Base-by-base conservation (phyloP, 1,284 basidiomycete species). In the Ceratobasidium sp. region DNA sequence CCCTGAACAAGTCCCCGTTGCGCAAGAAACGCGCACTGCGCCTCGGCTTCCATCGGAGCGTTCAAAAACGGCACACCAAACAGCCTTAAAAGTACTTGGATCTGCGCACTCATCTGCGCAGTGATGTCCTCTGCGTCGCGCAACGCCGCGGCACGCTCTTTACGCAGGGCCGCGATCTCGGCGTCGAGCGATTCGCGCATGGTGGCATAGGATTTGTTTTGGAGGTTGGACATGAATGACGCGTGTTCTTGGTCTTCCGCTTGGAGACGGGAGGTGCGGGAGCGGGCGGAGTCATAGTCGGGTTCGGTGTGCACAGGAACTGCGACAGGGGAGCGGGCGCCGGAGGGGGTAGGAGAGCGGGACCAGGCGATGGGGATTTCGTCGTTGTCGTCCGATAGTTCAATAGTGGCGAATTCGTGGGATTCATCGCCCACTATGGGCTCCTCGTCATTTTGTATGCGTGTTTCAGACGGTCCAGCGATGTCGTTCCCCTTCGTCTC, bases 1-100 rank as follows among this genome's bases (percentile, higher is more conserved):
- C 98, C 98, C 78, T 99, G 96, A 44, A 98, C 97, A 30, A 99
- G 86, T 1, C 90, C 88, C 7, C 97, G 86, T 14, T 88, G 84
- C 3, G 95, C 91, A 11, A 99, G 90, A 77, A 95, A 91, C 2
- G 98, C 97, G 78, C 98, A 99, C 81, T 99, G 98, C 0, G 98
- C 98, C 82, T 99, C 98, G 47, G 98, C 98, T 85, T 99, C 98
- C 96, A 95, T 97, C 0, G 98, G 98, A 2, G 98, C 98, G 0
- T 96, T 98, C 77, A 99, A 94, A 81, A 98, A 99, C 1, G 98
- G 98, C 70, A 99, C 95, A 26, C 98, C 98, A 79, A 98, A 98
- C 13, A 98, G 87, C 30, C 94, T 90, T 43, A 99, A 84, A 86
- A 98, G 90, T 72, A 89, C 88, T 91, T 98, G 98, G 77, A 99